phyloP scores from a whole-genome alignment of 306 rosid species.

The Quercus alba region DNA sequence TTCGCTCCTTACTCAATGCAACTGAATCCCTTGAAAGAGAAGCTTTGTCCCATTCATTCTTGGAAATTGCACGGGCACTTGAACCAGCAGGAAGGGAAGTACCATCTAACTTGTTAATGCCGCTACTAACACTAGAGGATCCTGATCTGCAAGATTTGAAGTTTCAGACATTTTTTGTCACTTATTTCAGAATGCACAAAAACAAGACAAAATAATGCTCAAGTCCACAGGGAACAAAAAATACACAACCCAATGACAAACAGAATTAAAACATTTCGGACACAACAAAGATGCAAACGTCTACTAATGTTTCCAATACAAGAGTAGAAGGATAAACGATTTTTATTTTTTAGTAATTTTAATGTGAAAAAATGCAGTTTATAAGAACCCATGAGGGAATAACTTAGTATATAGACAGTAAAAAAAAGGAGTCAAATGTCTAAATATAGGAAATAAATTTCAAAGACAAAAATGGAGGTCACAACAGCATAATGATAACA shows the following conservation, averaged over 20 bases:
- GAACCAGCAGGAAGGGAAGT: conserved; percentile 46
- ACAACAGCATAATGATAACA: neutral
- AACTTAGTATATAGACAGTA: neutral
- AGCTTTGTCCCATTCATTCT: conserved; percentile 60
- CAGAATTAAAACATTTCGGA: neutral
- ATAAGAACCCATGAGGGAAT: too few species aligned
- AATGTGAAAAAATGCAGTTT: too few species aligned
- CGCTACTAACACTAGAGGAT: conserved; percentile 36
- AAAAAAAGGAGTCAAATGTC: neutral
- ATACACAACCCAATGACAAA: neutral
- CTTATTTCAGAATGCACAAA: conserved; percentile 5
- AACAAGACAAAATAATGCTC: neutral
- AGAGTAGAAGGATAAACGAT: neutral
- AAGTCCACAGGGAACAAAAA: neutral
- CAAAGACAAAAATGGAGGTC: neutral
- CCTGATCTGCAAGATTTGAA: conserved; percentile 54
- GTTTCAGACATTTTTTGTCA: conserved; percentile 11
- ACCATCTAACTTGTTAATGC: conserved; percentile 47
- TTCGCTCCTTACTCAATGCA: conserved; percentile 55
- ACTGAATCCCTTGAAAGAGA: conserved; percentile 48
- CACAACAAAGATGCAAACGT: neutral
- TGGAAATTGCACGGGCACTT: conserved; percentile 40
- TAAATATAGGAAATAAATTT: neutral
- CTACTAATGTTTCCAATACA: neutral
- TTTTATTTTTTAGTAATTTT: too few species aligned